Percentiles rank a stretch among this genome's conserved stretches.
Conservation (phyloP, 2,329 filamentous ascomycete species). For the Geosmithia morbida region DNA sequence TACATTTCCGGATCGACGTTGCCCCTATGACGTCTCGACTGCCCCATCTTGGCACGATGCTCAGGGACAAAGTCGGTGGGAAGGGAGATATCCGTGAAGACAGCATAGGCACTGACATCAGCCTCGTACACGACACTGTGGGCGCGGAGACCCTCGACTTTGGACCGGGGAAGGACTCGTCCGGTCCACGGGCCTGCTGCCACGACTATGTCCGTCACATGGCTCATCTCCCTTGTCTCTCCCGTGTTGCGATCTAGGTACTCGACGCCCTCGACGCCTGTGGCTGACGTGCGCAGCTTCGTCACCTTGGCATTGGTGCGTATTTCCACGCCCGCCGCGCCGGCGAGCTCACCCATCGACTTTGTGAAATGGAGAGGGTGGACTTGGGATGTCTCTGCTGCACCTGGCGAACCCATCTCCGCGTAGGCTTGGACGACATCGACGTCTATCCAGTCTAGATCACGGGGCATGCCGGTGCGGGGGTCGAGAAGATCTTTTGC, state of each 20-base stretch:
- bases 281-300: conserved; percentile 40
- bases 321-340: conserved; percentile 53
- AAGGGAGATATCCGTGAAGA: conserved; percentile 77
- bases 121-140: conserved; percentile 53
- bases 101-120: conserved; percentile 55
- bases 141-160: conserved; percentile 43
- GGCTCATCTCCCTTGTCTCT: conserved; percentile 18
- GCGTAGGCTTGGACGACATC: conserved; percentile 56
- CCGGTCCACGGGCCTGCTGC: conserved; percentile 51
- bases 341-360: conserved; percentile 63
- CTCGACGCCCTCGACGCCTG: conserved; percentile 45
- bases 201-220: conserved; percentile 39
- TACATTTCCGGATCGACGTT: conserved; percentile 86
- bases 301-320: conserved; percentile 53
- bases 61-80: conserved; percentile 46
- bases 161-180: conserved; percentile 38
- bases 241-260: conserved; percentile 35
- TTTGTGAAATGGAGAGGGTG: conserved; percentile 88
- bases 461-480: conserved; percentile 49
- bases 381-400: conserved; percentile 76
- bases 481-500: conserved; percentile 28
- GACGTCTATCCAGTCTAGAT: conserved; percentile 72
- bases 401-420: conserved; percentile 59
- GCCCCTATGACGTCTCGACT: conserved; percentile 39
- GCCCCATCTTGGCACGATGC: conserved; percentile 29